Percentiles rank a stretch among this genome's conserved stretches.
Conservation (phyloP, 768 basidiomycete species). For the Amanita pallidorosea region DNA sequence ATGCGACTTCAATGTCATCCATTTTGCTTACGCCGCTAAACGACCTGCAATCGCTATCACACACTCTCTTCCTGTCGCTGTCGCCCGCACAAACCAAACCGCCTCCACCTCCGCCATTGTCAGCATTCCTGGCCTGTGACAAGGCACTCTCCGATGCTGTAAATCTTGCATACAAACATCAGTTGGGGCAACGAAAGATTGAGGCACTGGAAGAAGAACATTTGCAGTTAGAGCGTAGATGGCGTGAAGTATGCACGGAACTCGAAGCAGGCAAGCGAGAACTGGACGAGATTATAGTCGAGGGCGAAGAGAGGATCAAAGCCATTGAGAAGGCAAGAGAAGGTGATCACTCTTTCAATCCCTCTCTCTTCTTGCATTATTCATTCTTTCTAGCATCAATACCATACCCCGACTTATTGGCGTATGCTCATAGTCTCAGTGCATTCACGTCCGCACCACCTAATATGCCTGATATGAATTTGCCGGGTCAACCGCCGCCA, state of each 20-base stretch:
- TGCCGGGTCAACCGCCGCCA: constrained; percentile 64
- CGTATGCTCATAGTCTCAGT: constrained; percentile 78
- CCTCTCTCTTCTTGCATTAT: no score
- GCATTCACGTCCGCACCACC: constrained; percentile 85
- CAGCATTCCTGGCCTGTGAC: constrained; percentile 55
- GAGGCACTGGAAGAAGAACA: constrained; percentile 66
- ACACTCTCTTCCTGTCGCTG: constrained; percentile 61
- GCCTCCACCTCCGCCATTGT: constrained; percentile 47
- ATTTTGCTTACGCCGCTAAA: constrained; percentile 52
- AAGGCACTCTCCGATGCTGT: constrained; percentile 54
- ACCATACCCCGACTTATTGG: constrained; percentile 72
- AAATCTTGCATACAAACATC: constrained; percentile 57
- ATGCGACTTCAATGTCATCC: constrained; percentile 42
- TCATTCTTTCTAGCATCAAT: constrained; percentile 44
- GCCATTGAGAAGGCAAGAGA: constrained; percentile 64
- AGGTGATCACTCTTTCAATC: constrained; percentile 28
- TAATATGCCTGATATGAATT: constrained; percentile 67
- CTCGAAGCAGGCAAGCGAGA: constrained; percentile 59
- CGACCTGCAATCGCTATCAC: constrained; percentile 51
- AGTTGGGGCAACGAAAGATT: constrained; percentile 65
- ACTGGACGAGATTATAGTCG: constrained; percentile 57
- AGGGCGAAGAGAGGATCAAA: constrained; percentile 63
- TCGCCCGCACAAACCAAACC: constrained; percentile 57
- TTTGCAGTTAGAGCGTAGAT: constrained; percentile 49
- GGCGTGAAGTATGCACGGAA: constrained; percentile 58